Evolutionary conservation across 495 filamentous ascomycete genomes (phyloP), one percentile per base, ranked within the genome.

Genomic region (Ramalina peruviana): DNA sequence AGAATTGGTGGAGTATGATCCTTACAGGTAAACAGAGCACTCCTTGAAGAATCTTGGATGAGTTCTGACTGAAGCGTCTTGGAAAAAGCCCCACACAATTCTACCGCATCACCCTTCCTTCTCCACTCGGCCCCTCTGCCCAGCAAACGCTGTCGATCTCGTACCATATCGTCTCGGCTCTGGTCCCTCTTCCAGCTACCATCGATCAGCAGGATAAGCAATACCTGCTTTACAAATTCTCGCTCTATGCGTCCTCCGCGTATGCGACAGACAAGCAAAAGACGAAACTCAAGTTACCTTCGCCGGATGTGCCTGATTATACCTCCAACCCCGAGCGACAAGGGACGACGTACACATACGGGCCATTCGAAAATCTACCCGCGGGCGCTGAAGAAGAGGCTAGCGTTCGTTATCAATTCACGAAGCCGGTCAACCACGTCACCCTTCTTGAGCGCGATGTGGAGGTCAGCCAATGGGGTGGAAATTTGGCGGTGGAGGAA

Each of bases 401-500:
- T 49, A 76, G 70, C 51, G 81, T 95, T 20, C 86, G 93, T 38
- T 97, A 93, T 67, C 88, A 97, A 60, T 95, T 94, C 73, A 98
- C 88, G 40, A 87, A 85, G 64, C 93, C 92, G 6, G 68, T 98
- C 38, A 82, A 80, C 48, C 85, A 87, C 57, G 75, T 83, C 36
- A 77, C 75, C 16, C 64, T 76, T 6, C 70, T 96, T 40, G 85
- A 96, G 71, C 81, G 92, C 21, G 88, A 95, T 58, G 67, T 98
- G 50, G 90, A 97, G 65, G 83, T 97, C 53, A 92, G 85, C 57
- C 93, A 97, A 63, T 98, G 92, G 92, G 92, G 92, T 53, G 93
- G 92, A 21, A 97, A 97, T 62, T 67, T 97, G 38, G 92, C 90
- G 0, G 83, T 84, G 23, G 93, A 98, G 63, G 92, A 98, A 64